Percentiles rank a stretch among this genome's conserved stretches.
Conservation (phyloP, 2,329 filamentous ascomycete species). For the Ceratocystis papillata region DNA sequence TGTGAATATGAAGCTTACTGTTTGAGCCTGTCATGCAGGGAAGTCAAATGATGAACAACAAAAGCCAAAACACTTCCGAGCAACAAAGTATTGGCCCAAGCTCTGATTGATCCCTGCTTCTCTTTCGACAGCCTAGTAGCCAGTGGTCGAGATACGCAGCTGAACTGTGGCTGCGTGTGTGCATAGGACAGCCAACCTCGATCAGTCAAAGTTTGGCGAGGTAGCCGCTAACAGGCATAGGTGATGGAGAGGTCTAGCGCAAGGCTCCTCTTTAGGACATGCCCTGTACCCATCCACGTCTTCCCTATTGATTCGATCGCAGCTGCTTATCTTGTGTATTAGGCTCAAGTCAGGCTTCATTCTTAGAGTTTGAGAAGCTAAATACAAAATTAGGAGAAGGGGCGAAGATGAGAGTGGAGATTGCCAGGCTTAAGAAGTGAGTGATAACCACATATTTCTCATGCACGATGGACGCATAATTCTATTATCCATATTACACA, state of each 20-base stretch:
- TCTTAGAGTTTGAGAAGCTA: not conserved
- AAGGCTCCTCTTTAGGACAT: not conserved
- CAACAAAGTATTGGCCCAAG: conserved; percentile 6
- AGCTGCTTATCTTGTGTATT: not conserved
- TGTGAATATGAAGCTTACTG: not conserved
- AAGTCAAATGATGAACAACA: conserved; percentile 13
- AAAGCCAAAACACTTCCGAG: conserved; percentile 9
- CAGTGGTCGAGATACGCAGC: too few relatives aligned
- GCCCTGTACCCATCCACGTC: not conserved
- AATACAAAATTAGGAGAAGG: not conserved
- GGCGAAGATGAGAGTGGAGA: too few relatives aligned
- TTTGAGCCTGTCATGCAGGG: conserved; percentile 3
- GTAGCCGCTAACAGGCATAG: too few relatives aligned
- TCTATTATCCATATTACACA: too few relatives aligned
- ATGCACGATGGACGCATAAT: too few relatives aligned
- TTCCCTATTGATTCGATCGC: not conserved
- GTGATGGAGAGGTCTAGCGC: not conserved
- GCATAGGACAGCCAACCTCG: too few relatives aligned
- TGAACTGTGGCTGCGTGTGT: too few relatives aligned
- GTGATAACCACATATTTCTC: too few relatives aligned
- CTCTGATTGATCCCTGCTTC: conserved; percentile 4
- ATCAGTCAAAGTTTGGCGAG: too few relatives aligned
- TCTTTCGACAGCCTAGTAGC: too few relatives aligned
- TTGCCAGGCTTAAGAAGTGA: too few relatives aligned
- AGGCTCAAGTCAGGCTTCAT: not conserved